These are phyloP conservation scores for Monosporascus sp. DNA, from an alignment of 2,329 filamentous ascomycete species.

Conservation along the genomic window DNA sequence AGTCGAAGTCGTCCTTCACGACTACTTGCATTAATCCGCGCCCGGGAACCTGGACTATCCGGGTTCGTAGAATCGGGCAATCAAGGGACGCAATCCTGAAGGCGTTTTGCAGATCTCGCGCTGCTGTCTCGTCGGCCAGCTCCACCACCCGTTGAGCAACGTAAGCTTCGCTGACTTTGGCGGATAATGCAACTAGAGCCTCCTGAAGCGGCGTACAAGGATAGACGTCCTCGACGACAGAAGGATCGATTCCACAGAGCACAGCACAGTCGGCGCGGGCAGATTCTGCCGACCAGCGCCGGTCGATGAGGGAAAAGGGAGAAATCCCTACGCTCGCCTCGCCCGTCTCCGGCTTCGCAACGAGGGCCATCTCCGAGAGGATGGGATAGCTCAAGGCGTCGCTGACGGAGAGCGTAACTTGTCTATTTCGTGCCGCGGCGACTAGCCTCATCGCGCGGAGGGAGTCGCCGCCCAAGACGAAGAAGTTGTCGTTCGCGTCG, in stretches of 20 bases:
- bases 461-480: constrained; percentile 37
- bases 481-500: constrained; percentile 26
- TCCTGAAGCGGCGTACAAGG: constrained; percentile 51
- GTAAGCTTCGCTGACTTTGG: constrained; percentile 45
- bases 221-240: constrained; percentile 43
- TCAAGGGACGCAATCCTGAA: constrained; percentile 34
- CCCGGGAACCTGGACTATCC: constrained; percentile 40
- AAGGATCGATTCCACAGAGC: constrained; percentile 33
- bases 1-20: constrained; percentile 31
- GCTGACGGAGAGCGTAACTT: constrained; percentile 37
- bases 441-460: constrained; percentile 47
- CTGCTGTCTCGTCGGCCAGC: constrained; percentile 30
- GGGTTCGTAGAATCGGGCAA: constrained; percentile 40
- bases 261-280: constrained; percentile 32
- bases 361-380: constrained; percentile 37
- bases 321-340: constrained; percentile 21
- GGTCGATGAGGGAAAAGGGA: constrained; percentile 35
- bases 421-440: constrained; percentile 33
- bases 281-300: constrained; percentile 26
- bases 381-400: constrained; percentile 40
- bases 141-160: constrained; percentile 44
- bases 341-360: constrained; percentile 22
- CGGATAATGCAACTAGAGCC: constrained; percentile 47
- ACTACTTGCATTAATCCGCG: constrained; percentile 43
- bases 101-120: constrained; percentile 33